Evolutionary conservation across 495 filamentous ascomycete species (phyloP), one percentile per base, ranked within the genome.

Genomic region (Hyaloscypha bicolor): DNA sequence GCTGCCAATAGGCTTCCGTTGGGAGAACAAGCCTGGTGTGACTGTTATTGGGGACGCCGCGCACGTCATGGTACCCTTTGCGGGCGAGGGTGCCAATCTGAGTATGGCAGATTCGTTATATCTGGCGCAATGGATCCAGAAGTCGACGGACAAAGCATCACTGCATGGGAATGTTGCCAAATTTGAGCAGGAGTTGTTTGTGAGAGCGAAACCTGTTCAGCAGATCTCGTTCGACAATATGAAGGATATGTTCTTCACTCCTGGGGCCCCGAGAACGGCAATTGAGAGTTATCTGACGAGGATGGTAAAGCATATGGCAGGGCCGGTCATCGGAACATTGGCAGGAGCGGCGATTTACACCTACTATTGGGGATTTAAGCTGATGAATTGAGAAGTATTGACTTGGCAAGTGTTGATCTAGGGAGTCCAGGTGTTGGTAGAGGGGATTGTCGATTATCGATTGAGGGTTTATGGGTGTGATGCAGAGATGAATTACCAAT

Each of bases 31-130:
- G 19, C 58, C 70, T 9, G 80, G 82, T 19, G 77, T 81, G 9
- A 88, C 87, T 4, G 70, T 90, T 11, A 77, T 89, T 63, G 87
- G 87, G 14, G 87, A 89, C 76, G 85, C 87, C 0, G 87, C 87
- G 11, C 86, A 89, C 70, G 63, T 89, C 42, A 88, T 87, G 85
- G 77, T 81, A 4, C 86, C 87, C 1, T 87, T 83, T 70, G 85
- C 82, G 0, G 87, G 87, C 1, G 84, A 86, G 53, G 87, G 87
- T 3, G 84, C 87, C 31, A 88, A 89, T 65, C 63, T 81, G 5
- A 86, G 83, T 3, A 77, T 88, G 71, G 75, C 78, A 60, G 87
- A 90, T 69, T 82, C 87, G 6, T 73, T 87, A 77, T 69, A 85
- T 52, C 77, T 90, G 60, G 77, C 85, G 79, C 35, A 29, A 12